Evolutionary conservation across 441 rosid genomes (phyloP), one percentile per base, ranked within the genome.

Genomic region (Adansonia grandidieri): DNA sequence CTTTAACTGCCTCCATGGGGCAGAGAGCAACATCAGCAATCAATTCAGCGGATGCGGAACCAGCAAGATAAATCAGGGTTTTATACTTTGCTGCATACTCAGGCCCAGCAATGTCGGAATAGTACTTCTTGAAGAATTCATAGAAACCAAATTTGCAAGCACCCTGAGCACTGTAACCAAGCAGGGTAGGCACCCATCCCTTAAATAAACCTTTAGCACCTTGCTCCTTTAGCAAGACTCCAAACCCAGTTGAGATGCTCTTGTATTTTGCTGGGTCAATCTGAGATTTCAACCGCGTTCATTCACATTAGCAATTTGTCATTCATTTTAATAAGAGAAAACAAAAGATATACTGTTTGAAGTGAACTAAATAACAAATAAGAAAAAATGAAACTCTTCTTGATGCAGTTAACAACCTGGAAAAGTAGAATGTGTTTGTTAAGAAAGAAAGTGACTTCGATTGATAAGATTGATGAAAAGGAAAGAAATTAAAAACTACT

Each of bases 1-100:
- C 91, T 86, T 91, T 91, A 73, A 91, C 91, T 13, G 96, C 96
- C 80, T 91, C 93, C 80, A 91, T 84, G 15, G 96, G 96, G 83
- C 93, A 91, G 3, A 91, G 93, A 51, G 91, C 92, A 65, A 91
- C 79, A 87, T 83, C 96, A 64, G 96, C 93, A 17, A 91, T 90
- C 64, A 90, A 72, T 77, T 91, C 96, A 19, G 93, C 92, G 19
- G 96, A 90, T 50, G 92, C 96, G 0, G 96, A 89, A 67, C 96
- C 91, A 3, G 96, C 93, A 0, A 91, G 89, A 83, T 91, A 90
- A 56, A 91, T 89, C 76, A 91, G 80, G 65, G 92, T 90, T 79
- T 91, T 91, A 82, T 90, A 89, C 84, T 89, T 91, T 84, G 85
- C 62, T 17, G 96, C 87, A 62, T 79, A 83, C 73, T 91, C 94